Base-by-base conservation (phyloP, 495 filamentous ascomycete genomes). In the Talaromyces proteolyticus region DNA sequence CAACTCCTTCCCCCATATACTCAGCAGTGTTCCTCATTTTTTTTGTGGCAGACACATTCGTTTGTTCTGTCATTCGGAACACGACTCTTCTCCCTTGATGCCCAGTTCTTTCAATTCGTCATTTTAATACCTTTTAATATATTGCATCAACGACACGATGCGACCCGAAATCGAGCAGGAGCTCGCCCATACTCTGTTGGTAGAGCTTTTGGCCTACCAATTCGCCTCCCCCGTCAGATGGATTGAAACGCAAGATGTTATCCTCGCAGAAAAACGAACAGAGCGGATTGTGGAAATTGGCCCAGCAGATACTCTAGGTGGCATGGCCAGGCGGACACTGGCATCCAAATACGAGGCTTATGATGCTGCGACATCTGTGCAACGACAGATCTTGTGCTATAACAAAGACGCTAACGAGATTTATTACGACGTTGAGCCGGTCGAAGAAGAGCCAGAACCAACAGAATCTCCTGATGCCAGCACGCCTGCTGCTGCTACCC, bases 401-500 rank as follows among this genome's bases (percentile, higher is more conserved):
- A 96, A 94, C 70, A 99, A 99, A 68, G 93, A 99, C 63, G 89
- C 91, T 8, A 96, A 96, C 65, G 93, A 97, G 65, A 99, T 99
- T 56, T 99, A 99, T 74, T 99, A 99, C 66, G 91, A 95, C 66
- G 89, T 95, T 36, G 93, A 98, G 61, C 94, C 94, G 1, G 78
- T 93, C 11, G 91, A 95, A 59, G 93, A 98, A 39, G 91, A 96
- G 69, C 78, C 84, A 19, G 85, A 83, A 55, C 63, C 84, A 23
- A 56, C 77, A 18, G 61, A 75, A 20, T 68, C 76, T 46, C 60
- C 73, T 21, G 58, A 78, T 8, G 70, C 67, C 49, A 39, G 57
- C 17, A 40, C 62, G 14, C 38, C 61, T 24, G 45, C 56, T 11
- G 46, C 61, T 25, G 53, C 59, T 38, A 60, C 54, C 54, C 38